These are phyloP conservation scores for Aurinia saxatilis DNA, from an alignment of 345 rosid genomes.

Conservation along the genomic window DNA sequence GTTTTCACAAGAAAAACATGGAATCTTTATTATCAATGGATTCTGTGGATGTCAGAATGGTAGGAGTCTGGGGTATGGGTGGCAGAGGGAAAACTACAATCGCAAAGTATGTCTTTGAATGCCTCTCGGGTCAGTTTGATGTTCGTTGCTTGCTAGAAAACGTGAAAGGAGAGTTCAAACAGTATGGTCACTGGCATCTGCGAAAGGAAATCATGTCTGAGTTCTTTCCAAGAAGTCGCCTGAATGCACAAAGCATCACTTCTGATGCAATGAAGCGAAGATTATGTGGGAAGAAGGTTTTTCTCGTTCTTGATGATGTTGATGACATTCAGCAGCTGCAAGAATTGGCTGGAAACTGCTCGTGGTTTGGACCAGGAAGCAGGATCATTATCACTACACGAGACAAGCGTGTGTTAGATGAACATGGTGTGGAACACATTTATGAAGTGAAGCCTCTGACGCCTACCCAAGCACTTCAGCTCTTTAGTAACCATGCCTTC, in stretches of 20 bases:
- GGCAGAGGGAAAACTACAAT: constrained; percentile 7
- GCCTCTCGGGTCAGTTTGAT: background rate
- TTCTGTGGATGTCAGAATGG: background rate
- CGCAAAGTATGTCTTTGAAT: background rate
- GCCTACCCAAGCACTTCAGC: constrained; percentile 22
- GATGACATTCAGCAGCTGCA: constrained; percentile 3
- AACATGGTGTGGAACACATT: background rate
- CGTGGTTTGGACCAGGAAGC: constrained; percentile 22
- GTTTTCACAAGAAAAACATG: background rate
- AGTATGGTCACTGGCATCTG: background rate
- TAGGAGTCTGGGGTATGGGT: constrained; percentile 8
- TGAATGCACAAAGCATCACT: too few relatives aligned
- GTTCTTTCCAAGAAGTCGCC: too few relatives aligned
- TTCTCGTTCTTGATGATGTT: constrained; percentile 23
- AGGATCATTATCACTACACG: constrained; percentile 14
- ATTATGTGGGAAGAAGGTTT: constrained; percentile 14
- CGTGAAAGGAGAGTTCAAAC: background rate
- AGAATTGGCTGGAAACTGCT: constrained; percentile 5
- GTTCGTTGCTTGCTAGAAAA: background rate
- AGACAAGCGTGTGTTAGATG: constrained; percentile 12
- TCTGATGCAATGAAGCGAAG: background rate
- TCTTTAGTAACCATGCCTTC: constrained; percentile 21
- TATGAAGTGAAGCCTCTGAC: constrained; percentile 18
- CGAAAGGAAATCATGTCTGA: constrained; percentile 1
- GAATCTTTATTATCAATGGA: background rate